These are phyloP conservation scores for Quercus parvula DNA, from an alignment of 306 rosid genomes.

Conservation along the genomic window DNA sequence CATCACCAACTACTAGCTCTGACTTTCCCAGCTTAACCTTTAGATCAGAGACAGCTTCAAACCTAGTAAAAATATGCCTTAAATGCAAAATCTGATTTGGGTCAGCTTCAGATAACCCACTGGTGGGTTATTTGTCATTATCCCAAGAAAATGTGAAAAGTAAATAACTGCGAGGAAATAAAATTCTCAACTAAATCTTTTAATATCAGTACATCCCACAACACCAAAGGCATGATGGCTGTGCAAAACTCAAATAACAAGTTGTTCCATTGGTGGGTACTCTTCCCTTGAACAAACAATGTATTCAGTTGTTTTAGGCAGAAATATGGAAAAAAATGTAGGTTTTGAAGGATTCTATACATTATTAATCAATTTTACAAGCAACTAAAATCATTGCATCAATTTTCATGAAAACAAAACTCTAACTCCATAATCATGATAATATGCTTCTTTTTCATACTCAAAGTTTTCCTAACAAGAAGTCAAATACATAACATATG, in stretches of 20 bases:
- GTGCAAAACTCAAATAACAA: neutral
- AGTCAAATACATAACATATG: neutral
- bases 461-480: neutral
- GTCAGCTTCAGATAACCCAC: too few relatives aligned
- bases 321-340: neutral
- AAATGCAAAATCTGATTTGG: too few relatives aligned
- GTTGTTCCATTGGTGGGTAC: neutral
- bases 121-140: too few relatives aligned
- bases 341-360: neutral
- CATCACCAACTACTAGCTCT: too few relatives aligned
- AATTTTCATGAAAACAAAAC: neutral
- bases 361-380: neutral
- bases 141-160: too few relatives aligned
- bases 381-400: neutral
- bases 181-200: neutral
- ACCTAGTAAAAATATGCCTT: too few relatives aligned
- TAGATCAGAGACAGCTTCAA: too few relatives aligned
- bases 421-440: conserved; percentile 14
- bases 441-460: neutral
- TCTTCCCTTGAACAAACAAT: neutral
- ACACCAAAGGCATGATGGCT: neutral
- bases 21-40: too few relatives aligned
- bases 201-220: neutral
- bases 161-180: neutral
- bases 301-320: neutral